These are phyloP conservation scores for Camptophora hylomeconis DNA, from an alignment of 2,329 filamentous ascomycete species.

Conservation along the genomic window DNA sequence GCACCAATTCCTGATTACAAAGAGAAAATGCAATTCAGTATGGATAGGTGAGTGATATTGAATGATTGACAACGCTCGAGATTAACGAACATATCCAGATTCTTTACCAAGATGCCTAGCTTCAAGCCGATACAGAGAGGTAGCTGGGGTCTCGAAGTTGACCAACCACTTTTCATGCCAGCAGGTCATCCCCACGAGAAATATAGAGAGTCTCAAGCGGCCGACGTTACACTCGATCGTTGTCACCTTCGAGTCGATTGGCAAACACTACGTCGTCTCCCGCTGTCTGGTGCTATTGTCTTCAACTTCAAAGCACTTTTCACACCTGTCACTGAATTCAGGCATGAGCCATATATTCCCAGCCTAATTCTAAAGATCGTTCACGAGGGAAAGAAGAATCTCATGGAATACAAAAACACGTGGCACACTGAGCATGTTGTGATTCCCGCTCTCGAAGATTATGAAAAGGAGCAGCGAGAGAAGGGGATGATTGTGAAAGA, in stretches of 20 bases:
- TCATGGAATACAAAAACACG: slow-evolving; percentile 72
- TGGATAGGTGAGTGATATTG: slow-evolving; percentile 52
- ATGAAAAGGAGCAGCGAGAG: slow-evolving; percentile 52
- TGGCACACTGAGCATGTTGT: slow-evolving; percentile 67
- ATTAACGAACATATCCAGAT: slow-evolving; percentile 34
- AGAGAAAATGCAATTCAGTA: slow-evolving; percentile 75
- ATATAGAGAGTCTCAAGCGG: slow-evolving; percentile 45
- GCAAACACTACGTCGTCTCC: slow-evolving; percentile 71
- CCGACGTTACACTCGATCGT: slow-evolving; percentile 43
- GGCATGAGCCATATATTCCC: slow-evolving; percentile 61
- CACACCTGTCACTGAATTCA: slow-evolving; percentile 57
- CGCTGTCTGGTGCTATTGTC: slow-evolving; percentile 59
- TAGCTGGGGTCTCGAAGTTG: slow-evolving; percentile 71
- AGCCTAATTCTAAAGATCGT: slow-evolving; percentile 54
- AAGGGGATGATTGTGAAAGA: slow-evolving; percentile 44
- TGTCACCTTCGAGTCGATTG: slow-evolving; percentile 68
- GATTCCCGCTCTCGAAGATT: slow-evolving; percentile 50
- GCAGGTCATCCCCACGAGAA: slow-evolving; percentile 52
- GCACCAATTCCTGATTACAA: slow-evolving; percentile 66
- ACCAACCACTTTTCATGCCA: slow-evolving; percentile 62
- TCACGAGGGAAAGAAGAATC: slow-evolving; percentile 53
- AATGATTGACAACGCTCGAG: background rate
- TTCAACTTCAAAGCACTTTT: slow-evolving; percentile 88
- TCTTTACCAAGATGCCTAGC: slow-evolving; percentile 64
- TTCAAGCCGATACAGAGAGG: slow-evolving; percentile 68